Conservation (phyloP, 2,329 filamentous ascomycete species). For the Parascedosporium putredinis region DNA sequence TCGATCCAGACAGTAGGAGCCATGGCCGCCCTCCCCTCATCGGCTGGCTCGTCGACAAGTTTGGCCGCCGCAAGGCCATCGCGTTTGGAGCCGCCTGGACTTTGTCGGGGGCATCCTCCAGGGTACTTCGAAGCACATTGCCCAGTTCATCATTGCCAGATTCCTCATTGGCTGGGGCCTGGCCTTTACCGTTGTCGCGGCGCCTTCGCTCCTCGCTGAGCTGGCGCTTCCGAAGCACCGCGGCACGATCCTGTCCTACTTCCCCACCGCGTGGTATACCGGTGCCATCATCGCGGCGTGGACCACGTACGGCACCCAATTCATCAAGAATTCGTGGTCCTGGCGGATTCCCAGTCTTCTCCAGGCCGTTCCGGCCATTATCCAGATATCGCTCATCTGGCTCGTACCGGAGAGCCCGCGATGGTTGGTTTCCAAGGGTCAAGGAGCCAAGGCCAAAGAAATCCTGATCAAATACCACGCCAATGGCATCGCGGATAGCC, state of each 20-base stretch:
- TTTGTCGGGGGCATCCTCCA: conserved; percentile 21
- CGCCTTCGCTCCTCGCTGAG: conserved; percentile 36
- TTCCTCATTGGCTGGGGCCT: conserved; percentile 45
- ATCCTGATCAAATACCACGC: conserved; percentile 47
- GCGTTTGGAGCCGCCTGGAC: conserved; percentile 21
- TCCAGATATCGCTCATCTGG: conserved; percentile 22
- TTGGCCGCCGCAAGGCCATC: conserved; percentile 21
- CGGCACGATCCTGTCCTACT: neutral
- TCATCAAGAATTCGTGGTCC: conserved; percentile 26
- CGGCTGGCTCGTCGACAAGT: conserved; percentile 20
- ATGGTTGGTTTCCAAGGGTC: conserved; percentile 48
- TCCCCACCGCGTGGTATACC: conserved; percentile 27
- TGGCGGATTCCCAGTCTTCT: conserved; percentile 24
- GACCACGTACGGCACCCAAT: conserved; percentile 31
- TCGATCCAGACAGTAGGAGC: conserved; percentile 38
- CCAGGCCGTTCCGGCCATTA: conserved; percentile 14
- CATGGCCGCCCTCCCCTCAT: conserved; percentile 24
- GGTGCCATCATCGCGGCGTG: conserved; percentile 32
- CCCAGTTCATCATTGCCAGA: conserved; percentile 43
- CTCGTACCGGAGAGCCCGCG: conserved; percentile 52
- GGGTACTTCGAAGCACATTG: conserved; percentile 17
- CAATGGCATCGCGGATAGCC: conserved; percentile 37
- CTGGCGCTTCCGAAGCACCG: conserved; percentile 43
- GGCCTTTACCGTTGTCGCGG: conserved; percentile 37
- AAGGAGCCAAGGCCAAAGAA: conserved; percentile 39